phyloP scores from a whole-genome alignment of 768 basidiomycete genomes.

The Auricularia cornea region DNA sequence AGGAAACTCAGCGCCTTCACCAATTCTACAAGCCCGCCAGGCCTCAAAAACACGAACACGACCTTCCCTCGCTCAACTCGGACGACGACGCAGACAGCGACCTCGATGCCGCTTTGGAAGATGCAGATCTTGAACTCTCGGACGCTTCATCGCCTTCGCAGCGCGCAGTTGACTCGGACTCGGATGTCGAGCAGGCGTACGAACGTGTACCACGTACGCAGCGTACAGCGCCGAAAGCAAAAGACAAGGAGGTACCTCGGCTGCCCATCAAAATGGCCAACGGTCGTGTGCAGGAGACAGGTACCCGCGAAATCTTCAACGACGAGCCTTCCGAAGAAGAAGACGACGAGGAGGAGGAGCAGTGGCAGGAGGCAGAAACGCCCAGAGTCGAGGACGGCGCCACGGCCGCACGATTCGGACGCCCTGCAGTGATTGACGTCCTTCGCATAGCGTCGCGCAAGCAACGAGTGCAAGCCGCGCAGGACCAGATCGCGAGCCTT shows the following conservation, averaged over 20 bases:
- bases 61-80: slow-evolving; percentile 59
- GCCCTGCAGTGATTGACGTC: slow-evolving; percentile 66
- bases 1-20: slow-evolving; percentile 66
- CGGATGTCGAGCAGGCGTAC: slow-evolving; percentile 69
- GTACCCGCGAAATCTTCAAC: slow-evolving; percentile 22
- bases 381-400: slow-evolving; percentile 56
- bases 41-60: slow-evolving; percentile 36
- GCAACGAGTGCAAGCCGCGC: slow-evolving; percentile 63
- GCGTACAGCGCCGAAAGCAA: slow-evolving; percentile 35
- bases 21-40: slow-evolving; percentile 52
- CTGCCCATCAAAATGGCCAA: slow-evolving; percentile 83
- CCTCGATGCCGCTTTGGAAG: slow-evolving; percentile 7
- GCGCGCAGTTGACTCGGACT: slow-evolving; percentile 28
- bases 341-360: slow-evolving; percentile 28
- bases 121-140: slow-evolving; percentile 10
- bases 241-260: slow-evolving; percentile 45
- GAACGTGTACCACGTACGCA: slow-evolving; percentile 53
- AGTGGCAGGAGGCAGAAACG: slow-evolving; percentile 16
- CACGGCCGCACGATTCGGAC: slow-evolving; percentile 83
- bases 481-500: slow-evolving; percentile 88
- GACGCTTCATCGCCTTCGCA: slow-evolving; percentile 13
- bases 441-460: slow-evolving; percentile 58
- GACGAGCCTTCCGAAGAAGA: slow-evolving; percentile 17
- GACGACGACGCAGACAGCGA: slow-evolving; percentile 22
- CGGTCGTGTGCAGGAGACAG: slow-evolving; percentile 63